Percentiles rank a stretch among this genome's conserved stretches.
Conservation (phyloP, 345 rosid species). For the Atalantia buxifolia region DNA sequence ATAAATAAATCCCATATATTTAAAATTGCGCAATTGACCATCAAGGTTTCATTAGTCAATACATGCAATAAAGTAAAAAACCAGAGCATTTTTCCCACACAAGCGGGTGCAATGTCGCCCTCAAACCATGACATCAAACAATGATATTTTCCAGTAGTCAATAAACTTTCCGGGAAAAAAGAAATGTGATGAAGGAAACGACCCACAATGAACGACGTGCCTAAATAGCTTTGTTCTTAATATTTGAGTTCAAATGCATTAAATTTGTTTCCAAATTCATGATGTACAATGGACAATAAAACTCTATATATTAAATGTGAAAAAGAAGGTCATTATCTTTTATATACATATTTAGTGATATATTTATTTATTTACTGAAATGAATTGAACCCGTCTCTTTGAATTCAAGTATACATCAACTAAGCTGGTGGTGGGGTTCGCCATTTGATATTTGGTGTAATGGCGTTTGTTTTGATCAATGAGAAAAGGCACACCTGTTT, state of each 20-base stretch:
- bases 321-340: no score
- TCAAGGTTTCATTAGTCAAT: not conserved
- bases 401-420: not conserved
- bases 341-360: no score
- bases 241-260: not conserved
- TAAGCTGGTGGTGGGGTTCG: no score
- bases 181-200: no score
- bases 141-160: not conserved
- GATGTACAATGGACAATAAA: no score
- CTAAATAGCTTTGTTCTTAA: no score
- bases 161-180: not conserved
- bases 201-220: no score
- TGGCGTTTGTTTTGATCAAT: constrained; percentile 2
- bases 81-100: not conserved
- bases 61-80: not conserved
- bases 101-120: not conserved
- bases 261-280: no score
- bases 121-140: not conserved
- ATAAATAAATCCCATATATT: not conserved
- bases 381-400: no score
- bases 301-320: no score
- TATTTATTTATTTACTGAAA: no score
- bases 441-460: not conserved
- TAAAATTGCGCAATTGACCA: not conserved
- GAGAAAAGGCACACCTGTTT: constrained; percentile 4